Evolutionary conservation across 2,329 filamentous ascomycete genomes (phyloP).

Genomic region (Madurella mycetomatis): DNA sequence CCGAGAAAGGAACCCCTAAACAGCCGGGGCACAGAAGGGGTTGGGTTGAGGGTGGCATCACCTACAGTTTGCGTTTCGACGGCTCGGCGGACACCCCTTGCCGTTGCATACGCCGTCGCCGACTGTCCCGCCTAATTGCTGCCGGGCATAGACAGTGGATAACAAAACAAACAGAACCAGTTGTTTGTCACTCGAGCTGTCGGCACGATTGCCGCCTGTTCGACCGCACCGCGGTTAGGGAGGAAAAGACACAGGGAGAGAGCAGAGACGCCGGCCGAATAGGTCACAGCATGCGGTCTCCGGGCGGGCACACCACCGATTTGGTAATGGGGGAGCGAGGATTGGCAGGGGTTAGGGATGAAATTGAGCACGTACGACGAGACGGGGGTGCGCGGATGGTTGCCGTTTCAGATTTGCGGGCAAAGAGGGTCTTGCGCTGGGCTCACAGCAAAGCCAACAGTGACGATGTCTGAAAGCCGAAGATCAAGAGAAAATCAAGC

Average conservation of each 20-base stretch:
- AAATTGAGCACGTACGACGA: constrained; percentile 18
- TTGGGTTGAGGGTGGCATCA: constrained; percentile 32
- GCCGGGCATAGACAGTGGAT: not conserved
- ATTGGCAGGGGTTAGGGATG: constrained; percentile 7
- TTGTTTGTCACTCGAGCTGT: not conserved
- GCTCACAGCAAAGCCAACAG: constrained; percentile 13
- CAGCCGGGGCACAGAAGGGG: constrained; percentile 32
- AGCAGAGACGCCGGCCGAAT: not conserved
- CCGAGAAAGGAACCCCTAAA: constrained; percentile 29
- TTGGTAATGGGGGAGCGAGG: constrained; percentile 9
- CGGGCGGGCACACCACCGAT: constrained; percentile 3
- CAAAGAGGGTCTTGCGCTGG: constrained; percentile 17
- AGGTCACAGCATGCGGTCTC: constrained; percentile 1
- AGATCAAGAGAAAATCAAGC: constrained; percentile 37
- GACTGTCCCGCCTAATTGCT: not conserved
- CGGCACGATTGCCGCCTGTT: not conserved
- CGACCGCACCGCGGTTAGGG: not conserved
- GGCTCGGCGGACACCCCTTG: constrained; percentile 29
- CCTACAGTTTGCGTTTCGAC: constrained; percentile 43
- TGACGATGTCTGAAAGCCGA: constrained; percentile 27
- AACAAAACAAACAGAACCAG: constrained; percentile 1
- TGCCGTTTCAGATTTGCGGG: constrained; percentile 39
- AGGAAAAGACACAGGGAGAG: not conserved
- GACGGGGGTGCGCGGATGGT: constrained; percentile 7
- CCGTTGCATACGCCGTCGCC: constrained; percentile 11